Conservation (phyloP, 306 rosid genomes). For the Cucurbita pepo region DNA sequence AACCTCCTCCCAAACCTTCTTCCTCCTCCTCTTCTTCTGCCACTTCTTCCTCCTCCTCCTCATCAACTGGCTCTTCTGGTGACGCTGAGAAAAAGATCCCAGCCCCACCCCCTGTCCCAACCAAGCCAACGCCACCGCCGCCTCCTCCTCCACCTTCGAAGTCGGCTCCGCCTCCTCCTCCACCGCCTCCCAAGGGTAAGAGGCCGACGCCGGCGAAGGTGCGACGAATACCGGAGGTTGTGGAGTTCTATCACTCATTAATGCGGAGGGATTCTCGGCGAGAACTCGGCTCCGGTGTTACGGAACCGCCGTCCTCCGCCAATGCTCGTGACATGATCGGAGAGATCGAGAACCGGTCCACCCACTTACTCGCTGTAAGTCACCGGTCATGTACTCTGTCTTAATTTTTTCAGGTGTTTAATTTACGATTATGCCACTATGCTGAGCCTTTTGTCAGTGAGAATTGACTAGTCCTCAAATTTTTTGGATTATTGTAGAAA, state of each 20-base stretch:
- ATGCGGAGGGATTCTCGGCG: conserved; percentile 84
- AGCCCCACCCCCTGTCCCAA: conserved; percentile 24
- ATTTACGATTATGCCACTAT: conserved; percentile 37
- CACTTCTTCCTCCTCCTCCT: conserved; percentile 14
- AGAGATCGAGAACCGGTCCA: conserved; percentile 98
- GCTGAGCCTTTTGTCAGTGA: conserved; percentile 20
- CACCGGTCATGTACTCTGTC: neutral
- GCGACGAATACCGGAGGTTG: conserved; percentile 82
- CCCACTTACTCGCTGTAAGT: conserved; percentile 82
- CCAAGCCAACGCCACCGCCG: conserved; percentile 10
- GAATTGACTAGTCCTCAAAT: conserved; percentile 14
- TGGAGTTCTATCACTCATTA: conserved; percentile 86
- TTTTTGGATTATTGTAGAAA: neutral
- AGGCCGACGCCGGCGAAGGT: conserved; percentile 46
- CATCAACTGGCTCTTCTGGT: conserved; percentile 5
- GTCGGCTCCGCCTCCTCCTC: conserved; percentile 59
- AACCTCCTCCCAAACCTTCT: conserved; percentile 75
- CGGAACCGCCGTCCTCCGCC: conserved; percentile 41
- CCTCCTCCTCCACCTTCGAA: conserved; percentile 4
- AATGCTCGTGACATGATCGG: conserved; percentile 98
- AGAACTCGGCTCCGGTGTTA: conserved; percentile 26
- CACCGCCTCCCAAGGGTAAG: conserved; percentile 41
- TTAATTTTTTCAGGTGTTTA: neutral
- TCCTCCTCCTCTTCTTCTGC: conserved; percentile 15
- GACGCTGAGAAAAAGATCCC: conserved; percentile 22